Base-by-base conservation (phyloP, 129 eudicot genomes). In the Tagetes erecta region DNA sequence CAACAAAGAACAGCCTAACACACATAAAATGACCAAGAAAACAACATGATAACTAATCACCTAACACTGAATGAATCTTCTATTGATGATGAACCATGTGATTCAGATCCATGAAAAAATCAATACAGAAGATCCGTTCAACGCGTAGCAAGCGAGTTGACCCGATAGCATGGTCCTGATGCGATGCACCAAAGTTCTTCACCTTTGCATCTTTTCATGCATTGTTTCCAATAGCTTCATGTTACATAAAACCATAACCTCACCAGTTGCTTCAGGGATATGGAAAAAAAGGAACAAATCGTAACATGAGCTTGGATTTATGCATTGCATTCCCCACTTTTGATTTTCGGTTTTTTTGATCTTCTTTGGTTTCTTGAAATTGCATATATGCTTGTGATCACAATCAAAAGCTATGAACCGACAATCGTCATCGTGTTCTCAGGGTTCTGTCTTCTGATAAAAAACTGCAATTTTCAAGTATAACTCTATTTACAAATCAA, bases 401-500 rank as follows among this genome's bases (percentile, higher is more conserved):
- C 40, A 78, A 71, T 33, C 82, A 78, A 39, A 71, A 62, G 67
- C 12, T 78, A 63, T 78, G 65, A 62, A 65, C 83, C 78, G 55
- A 63, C 41, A 76, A 34, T 41, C 5, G 47, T 20, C 27, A 20
- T 20, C 27, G 20, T 62, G 14, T 5, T 10, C 10, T 41, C 2
- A 33, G 58, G 57, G 59, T 9, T 67, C 44, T 67, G 42, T 42
- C 68, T 65, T 71, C 14, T 53, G 78, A 79, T 72, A 42, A 72
- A 72, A 79, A 71, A 72, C 74, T 44, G 52, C 59, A 64, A 42
- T 53, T 44, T 69, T 77, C 27, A n/a, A 9, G 3, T 63, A 53
- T 71, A 76, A 7, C 59, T 49, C 62, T 79, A 79, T 79, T 1
- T 79, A 79, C 83, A 79, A 66, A 77, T 66, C 73, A 79, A 58